A percentile compares a stretch with the other conserved stretches of the same genome.
Conservation (phyloP, 768 basidiomycete species). For the Leccinum rimulosum region DNA sequence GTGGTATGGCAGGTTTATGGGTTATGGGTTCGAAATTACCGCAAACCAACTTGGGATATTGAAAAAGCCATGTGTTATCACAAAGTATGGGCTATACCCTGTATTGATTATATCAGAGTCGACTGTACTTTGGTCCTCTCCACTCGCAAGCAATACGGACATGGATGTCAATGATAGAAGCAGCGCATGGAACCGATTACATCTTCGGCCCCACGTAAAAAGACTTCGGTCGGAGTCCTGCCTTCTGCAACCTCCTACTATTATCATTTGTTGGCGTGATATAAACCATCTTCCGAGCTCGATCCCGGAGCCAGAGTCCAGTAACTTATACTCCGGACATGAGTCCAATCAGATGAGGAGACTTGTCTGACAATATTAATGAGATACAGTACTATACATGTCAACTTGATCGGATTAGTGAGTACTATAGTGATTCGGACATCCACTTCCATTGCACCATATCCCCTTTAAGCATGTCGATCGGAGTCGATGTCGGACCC, state of each 20-base stretch:
- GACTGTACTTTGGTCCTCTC: not conserved
- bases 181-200: constrained; percentile 17
- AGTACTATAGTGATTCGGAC: not conserved
- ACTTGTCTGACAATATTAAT: not conserved
- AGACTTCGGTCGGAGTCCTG: constrained; percentile 1
- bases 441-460: constrained; percentile 15
- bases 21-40: too few species aligned
- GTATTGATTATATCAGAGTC: too few species aligned
- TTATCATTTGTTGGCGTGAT: not conserved
- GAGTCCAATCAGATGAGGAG: not conserved
- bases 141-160: constrained; percentile 1
- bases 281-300: not conserved
- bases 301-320: not conserved
- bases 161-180: not conserved
- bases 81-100: too few species aligned
- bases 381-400: not conserved
- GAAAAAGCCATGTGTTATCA: too few species aligned
- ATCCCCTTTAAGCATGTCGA: constrained; percentile 12
- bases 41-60: too few species aligned
- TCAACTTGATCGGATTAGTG: not conserved
- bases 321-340: not conserved
- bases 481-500: constrained; percentile 4
- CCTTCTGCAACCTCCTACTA: not conserved
- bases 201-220: constrained; percentile 16
- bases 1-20: too few species aligned